Base-by-base conservation (phyloP, 371 early-diverging fungal genomes). In the Caulochytrium protostelioides region DNA sequence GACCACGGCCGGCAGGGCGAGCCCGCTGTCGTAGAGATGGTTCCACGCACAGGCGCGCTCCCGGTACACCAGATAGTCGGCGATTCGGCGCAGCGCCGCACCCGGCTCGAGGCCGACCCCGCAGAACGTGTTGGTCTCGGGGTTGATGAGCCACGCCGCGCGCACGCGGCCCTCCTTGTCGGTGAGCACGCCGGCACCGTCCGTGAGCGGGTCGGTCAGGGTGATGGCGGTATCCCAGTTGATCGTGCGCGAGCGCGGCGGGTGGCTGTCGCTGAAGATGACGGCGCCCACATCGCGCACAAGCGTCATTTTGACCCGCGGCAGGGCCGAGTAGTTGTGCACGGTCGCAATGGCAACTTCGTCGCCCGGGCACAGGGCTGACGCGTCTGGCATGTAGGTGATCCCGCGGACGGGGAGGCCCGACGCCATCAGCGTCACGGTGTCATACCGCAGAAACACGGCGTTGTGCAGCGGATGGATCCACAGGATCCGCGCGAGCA, bases 401-500 rank as follows among this genome's bases (percentile, higher is more conserved):
- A 2, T 1, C 16, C 6, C 8, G 16, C 7, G 5, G 17, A 0
- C 16, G 28, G 16, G 14, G 6, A 15, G 6, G 8, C 8, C 14
- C 8, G 28, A 14, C 28, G 16, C 16, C 28, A 4, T 14, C 16
- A 9, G 14, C 16, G 13, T 28, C 24, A 8, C 23, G 26, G 29
- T 14, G 22, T 54, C 48, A 31, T 58, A 58, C 30, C 39, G 22
- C 29, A 58, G 22, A 22, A 54, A 26, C 5, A 39, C 54, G 35
- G 44, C 44, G 31, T 55, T 59, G 20, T 47, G 48, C 14, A 38
- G 22, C 22, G 49, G 57, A 34, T 55, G 52, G 8, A 43, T 66
- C 55, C 76, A 79, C 1, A 75, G 44, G 0, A 83, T 46, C 12
- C 58, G 46, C 5, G 69, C 87, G 0, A 77, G 70, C 22, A 83